Percentiles rank a stretch among this genome's conserved stretches.
These are phyloP conservation scores for Russula earlei DNA, from an alignment of 768 basidiomycete genomes.

Conservation along the genomic window DNA sequence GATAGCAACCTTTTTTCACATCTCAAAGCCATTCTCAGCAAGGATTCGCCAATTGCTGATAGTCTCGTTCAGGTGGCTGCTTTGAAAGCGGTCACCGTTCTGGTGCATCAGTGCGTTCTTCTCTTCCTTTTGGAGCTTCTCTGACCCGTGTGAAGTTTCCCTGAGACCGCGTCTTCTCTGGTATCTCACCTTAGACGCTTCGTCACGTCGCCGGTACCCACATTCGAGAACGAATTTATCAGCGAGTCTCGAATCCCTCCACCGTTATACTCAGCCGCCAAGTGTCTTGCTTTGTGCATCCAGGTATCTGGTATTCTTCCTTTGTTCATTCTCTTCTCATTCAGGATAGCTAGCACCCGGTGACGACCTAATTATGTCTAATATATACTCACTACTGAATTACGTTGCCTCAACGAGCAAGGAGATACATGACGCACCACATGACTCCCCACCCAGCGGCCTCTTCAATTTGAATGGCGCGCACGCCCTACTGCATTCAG, in stretches of 20 bases:
- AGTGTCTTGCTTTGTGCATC: conserved; percentile 84
- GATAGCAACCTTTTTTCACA: conserved; percentile 61
- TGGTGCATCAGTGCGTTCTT: conserved; percentile 64
- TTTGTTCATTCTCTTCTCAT: conserved; percentile 8
- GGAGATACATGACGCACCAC: conserved; percentile 50
- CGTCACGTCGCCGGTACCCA: conserved; percentile 76
- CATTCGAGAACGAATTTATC: conserved; percentile 81
- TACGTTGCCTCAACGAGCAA: conserved; percentile 80
- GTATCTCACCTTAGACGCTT: conserved; percentile 76
- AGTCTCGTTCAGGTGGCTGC: conserved; percentile 85
- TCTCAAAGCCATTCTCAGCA: conserved; percentile 67
- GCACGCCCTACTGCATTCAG: conserved; percentile 19
- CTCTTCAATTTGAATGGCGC: conserved; percentile 22
- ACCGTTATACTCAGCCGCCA: conserved; percentile 76
- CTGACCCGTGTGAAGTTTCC: conserved; percentile 46
- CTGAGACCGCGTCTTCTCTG: conserved; percentile 65
- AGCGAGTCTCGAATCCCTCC: conserved; percentile 66
- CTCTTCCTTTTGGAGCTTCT: neutral
- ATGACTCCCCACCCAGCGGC: conserved; percentile 28
- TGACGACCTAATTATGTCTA: conserved; percentile 85
- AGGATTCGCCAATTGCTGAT: conserved; percentile 72
- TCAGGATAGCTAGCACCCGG: conserved; percentile 61
- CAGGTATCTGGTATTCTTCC: conserved; percentile 38
- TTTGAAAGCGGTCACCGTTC: conserved; percentile 70
- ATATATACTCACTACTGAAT: conserved; percentile 94